These are phyloP conservation scores for Thraustochytrium sp. DNA, from an alignment of 352 stramenopile species.

Conservation along the genomic window DNA sequence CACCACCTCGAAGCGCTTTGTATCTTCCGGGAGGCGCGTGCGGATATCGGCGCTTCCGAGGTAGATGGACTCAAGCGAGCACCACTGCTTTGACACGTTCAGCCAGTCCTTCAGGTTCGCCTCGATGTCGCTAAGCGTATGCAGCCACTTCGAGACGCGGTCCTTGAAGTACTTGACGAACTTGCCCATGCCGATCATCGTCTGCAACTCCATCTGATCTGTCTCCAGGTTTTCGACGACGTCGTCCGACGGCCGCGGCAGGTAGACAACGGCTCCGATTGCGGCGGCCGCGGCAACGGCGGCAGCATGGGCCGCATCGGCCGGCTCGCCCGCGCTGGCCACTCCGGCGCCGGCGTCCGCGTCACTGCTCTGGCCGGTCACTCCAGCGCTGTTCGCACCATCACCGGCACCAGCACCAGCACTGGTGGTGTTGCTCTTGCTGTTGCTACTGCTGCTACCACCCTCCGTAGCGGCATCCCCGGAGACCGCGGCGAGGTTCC, in stretches of 20 bases:
- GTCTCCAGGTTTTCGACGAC: conserved; percentile 98
- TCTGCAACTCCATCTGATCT: conserved; percentile 92
- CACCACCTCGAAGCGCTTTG: conserved; percentile 94
- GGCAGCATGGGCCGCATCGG: too few species aligned
- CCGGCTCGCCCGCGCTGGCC: too few species aligned
- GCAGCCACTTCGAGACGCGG: conserved; percentile 93
- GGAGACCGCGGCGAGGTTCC: conserved; percentile 78
- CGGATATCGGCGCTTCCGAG: conserved; percentile 89
- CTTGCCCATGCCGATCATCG: conserved; percentile 95
- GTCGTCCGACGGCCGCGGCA: conserved; percentile 93
- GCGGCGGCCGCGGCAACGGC: too few species aligned
- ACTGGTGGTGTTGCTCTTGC: too few species aligned
- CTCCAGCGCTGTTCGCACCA: too few species aligned
- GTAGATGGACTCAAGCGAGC: conserved; percentile 99
- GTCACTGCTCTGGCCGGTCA: too few species aligned
- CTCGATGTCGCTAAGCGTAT: conserved; percentile 92
- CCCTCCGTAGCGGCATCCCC: too few species aligned
- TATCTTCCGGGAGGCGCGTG: conserved; percentile 94
- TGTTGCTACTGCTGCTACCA: too few species aligned
- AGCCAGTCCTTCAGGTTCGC: conserved; percentile 98
- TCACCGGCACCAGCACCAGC: too few species aligned
- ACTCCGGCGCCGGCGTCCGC: too few species aligned
- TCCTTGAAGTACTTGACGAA: conserved; percentile 98
- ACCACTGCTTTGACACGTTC: conserved; percentile 97
- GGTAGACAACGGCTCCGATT: conserved; percentile 52